phyloP scores from a whole-genome alignment of 495 filamentous ascomycete genomes.

The Penicillium verhagenii region DNA sequence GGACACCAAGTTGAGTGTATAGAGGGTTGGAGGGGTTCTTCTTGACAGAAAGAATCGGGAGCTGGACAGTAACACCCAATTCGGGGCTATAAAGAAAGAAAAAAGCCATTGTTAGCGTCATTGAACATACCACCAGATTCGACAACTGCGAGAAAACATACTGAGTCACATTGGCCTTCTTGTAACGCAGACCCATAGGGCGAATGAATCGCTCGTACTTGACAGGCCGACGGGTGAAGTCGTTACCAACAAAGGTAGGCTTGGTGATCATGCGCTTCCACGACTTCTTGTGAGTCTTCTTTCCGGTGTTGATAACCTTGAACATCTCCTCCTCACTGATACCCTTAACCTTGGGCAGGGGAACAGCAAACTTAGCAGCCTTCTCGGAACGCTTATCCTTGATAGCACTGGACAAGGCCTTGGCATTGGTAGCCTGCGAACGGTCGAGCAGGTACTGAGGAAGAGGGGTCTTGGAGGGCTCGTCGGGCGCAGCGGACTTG shows the following conservation, averaged over 20 bases:
- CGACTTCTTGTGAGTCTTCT: slow-evolving; percentile 71
- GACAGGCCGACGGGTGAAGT: slow-evolving; percentile 88
- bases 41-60: slow-evolving; percentile 93
- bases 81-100: slow-evolving; percentile 68
- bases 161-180: slow-evolving; percentile 88
- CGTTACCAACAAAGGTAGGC: slow-evolving; percentile 82
- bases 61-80: slow-evolving; percentile 82
- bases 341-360: slow-evolving; percentile 89
- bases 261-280: slow-evolving; percentile 98
- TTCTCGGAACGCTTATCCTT: slow-evolving; percentile 90
- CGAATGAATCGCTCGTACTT: slow-evolving; percentile 90
- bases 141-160: too few relatives aligned
- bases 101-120: slow-evolving; percentile 18
- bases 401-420: slow-evolving; percentile 79
- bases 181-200: slow-evolving; percentile 84
- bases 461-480: slow-evolving; percentile 70
- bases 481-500: slow-evolving; percentile 77
- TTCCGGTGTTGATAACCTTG: slow-evolving; percentile 94
- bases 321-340: slow-evolving; percentile 99
- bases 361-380: slow-evolving; percentile 93
- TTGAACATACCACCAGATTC: background rate
- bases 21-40: slow-evolving; percentile 97
- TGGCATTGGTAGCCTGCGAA: slow-evolving; percentile 79
- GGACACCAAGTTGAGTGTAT: slow-evolving; percentile 90
- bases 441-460: slow-evolving; percentile 91